Evolutionary conservation across 495 filamentous ascomycete species (phyloP).

Genomic region (Xylaria sp.): DNA sequence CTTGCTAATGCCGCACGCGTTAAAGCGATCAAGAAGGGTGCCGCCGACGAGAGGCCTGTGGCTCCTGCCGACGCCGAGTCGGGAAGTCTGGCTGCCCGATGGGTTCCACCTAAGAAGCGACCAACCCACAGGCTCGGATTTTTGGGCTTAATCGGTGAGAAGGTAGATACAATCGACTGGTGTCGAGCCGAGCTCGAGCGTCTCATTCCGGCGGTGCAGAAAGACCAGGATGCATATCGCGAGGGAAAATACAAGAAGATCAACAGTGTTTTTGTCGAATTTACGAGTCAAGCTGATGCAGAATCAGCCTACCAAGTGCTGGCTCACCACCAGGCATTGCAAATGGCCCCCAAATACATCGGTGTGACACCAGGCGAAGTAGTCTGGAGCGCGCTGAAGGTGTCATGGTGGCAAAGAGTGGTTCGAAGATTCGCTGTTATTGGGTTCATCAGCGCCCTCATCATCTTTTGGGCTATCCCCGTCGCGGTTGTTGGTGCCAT

Average conservation of each 20-base stretch:
- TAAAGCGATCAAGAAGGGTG: conserved; percentile 76
- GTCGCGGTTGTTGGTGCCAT: conserved; percentile 85
- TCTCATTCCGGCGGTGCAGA: conserved; percentile 79
- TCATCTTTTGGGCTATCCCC: conserved; percentile 96
- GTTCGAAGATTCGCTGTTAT: conserved; percentile 73
- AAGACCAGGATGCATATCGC: conserved; percentile 75
- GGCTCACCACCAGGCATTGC: conserved; percentile 85
- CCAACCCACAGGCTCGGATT: conserved; percentile 84
- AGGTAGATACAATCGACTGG: conserved; percentile 96
- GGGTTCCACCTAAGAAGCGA: conserved; percentile 79
- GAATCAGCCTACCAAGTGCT: conserved; percentile 87
- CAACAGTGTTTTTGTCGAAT: conserved; percentile 88
- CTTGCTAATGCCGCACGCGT: conserved; percentile 78
- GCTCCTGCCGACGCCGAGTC: conserved; percentile 63
- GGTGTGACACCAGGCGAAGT: conserved; percentile 85
- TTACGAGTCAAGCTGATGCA: conserved; percentile 78
- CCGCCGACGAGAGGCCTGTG: conserved; percentile 57
- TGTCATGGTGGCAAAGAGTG: conserved; percentile 87
- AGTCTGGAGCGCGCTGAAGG: conserved; percentile 85
- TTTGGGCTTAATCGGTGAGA: conserved; percentile 80
- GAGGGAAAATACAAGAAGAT: conserved; percentile 72
- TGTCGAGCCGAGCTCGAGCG: conserved; percentile 80
- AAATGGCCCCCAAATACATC: conserved; percentile 91
- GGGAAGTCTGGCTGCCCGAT: conserved; percentile 80
- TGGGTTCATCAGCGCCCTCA: conserved; percentile 75